Base-by-base conservation (phyloP, 2,329 filamentous ascomycete genomes). In the Annulohypoxylon truncatum region DNA sequence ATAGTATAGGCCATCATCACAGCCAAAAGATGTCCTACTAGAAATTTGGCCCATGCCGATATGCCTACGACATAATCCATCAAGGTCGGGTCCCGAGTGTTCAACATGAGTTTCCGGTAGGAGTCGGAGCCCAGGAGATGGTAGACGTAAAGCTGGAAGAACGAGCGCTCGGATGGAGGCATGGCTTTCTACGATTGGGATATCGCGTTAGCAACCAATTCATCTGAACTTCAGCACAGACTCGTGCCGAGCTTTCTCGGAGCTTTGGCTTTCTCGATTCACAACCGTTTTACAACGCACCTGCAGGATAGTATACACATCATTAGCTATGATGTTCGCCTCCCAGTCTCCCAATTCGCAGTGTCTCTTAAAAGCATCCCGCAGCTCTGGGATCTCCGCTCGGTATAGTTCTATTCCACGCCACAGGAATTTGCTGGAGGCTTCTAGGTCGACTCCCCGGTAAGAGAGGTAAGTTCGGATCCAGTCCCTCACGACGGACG, bases 261-360 rank as follows among this genome's bases (percentile, higher is more conserved):
- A 10, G 31, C 31, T 33, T 13, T 3, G 12, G 31, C 12, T 33
- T 13, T 10, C 31, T 10, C 31, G 12, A 33, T 33, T 3, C n/a
- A n/a, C n/a, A n/a, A 33, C 31, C 4, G 31, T 33, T 12, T 35
- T 18, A 15, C 20, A 13, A 55, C 65, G 24, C 20, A 66, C 70
- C 54, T 68, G 33, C 10, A 72, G 33, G n/a, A 70, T 67, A 1
- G 9, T 47, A 26, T 55, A 53, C 1, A 73, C 53, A 28, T 72
- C 70, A 20, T 29, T 46, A 18, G 66, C 66, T 10, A 73, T 42
- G 1, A 66, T 22, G 13, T 66, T 54, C 2, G 71, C 70, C 47
- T 72, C 70, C 64, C 67, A 70, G 6, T 60, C 54, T 3, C 55
- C 44, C 51, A 59, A 18, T n/a, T 35, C 48, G 26, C 67, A 72